Evolutionary conservation across 352 stramenopile genomes (phyloP).

Genomic region (Phytophthora pseudosyringae): DNA sequence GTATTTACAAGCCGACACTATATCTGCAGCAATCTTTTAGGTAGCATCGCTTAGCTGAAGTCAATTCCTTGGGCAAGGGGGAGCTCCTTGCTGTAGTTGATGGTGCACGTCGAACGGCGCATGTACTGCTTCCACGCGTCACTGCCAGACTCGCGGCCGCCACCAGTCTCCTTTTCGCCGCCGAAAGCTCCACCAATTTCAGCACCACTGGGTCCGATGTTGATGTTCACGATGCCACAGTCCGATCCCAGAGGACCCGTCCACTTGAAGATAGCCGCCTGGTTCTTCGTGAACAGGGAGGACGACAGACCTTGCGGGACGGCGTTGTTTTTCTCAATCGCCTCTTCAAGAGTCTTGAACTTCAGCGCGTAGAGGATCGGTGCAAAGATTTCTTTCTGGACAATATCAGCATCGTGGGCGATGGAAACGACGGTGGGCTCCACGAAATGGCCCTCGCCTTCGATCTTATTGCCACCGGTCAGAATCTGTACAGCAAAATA

Average conservation of each 20-base stretch:
- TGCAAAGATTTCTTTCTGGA: conserved; percentile 93
- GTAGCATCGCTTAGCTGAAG: conserved; percentile 64
- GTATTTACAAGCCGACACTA: conserved; percentile 12
- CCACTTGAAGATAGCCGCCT: conserved; percentile 94
- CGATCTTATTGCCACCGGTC: conserved; percentile 82
- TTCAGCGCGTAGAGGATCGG: conserved; percentile 93
- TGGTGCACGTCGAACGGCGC: conserved; percentile 93
- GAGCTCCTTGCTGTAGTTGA: conserved; percentile 94
- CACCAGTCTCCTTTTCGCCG: conserved; percentile 93
- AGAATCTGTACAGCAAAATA: conserved; percentile 68
- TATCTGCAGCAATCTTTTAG: conserved; percentile 4
- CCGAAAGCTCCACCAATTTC: conserved; percentile 94
- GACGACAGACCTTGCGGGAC: conserved; percentile 93
- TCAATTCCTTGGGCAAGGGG: conserved; percentile 93
- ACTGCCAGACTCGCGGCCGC: conserved; percentile 90
- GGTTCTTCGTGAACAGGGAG: conserved; percentile 92
- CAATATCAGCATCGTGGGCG: conserved; percentile 76
- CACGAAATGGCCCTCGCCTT: conserved; percentile 90
- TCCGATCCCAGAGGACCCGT: conserved; percentile 90
- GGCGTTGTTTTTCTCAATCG: conserved; percentile 92
- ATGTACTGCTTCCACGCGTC: conserved; percentile 96
- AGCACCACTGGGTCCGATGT: conserved; percentile 91
- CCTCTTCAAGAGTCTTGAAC: conserved; percentile 91
- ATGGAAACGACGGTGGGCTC: conserved; percentile 92
- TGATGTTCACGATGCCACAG: conserved; percentile 94